A percentile compares a stretch with the other conserved stretches of the same genome.
Conservation (phyloP, 768 basidiomycete species). For the Mycena chlorophos region DNA sequence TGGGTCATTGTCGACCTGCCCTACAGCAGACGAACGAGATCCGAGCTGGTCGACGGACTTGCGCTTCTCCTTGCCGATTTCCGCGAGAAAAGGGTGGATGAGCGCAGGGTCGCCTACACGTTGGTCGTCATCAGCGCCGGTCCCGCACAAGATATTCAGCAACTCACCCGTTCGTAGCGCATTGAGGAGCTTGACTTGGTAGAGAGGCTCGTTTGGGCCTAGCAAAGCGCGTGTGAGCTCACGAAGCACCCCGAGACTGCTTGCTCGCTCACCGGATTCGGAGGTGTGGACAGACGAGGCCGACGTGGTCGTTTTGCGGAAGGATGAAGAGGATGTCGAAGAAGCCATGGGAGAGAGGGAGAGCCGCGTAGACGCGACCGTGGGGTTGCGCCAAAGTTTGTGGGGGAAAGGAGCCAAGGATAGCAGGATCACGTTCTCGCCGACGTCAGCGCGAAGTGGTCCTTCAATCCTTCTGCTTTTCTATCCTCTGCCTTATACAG, state of each 20-base stretch:
- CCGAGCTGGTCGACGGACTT: constrained; percentile 38
- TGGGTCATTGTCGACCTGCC: neutral
- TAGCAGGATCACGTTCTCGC: neutral
- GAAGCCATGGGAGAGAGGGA: constrained; percentile 5
- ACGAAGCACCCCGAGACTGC: neutral
- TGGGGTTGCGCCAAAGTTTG: neutral
- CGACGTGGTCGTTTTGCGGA: constrained; percentile 10
- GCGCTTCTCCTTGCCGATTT: constrained; percentile 67
- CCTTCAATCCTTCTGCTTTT: constrained; percentile 9
- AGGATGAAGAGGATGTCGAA: constrained; percentile 20
- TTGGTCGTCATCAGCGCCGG: constrained; percentile 1
- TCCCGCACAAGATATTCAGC: neutral
- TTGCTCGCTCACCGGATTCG: constrained; percentile 5
- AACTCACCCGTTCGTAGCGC: constrained; percentile 60
- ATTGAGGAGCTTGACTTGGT: constrained; percentile 64
- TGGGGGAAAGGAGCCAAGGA: neutral
- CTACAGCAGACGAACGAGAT: no score
- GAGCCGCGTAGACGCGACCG: neutral
- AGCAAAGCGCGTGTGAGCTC: neutral
- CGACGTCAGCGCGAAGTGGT: no score
- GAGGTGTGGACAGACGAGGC: constrained; percentile 11
- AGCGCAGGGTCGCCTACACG: constrained; percentile 67
- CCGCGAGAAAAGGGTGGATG: constrained; percentile 80
- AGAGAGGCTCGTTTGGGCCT: constrained; percentile 44
- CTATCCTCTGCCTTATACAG: no score